Evolutionary conservation across 257 asterid species (phyloP), one percentile per base, ranked within the genome.

Genomic region (Solanum acaule): DNA sequence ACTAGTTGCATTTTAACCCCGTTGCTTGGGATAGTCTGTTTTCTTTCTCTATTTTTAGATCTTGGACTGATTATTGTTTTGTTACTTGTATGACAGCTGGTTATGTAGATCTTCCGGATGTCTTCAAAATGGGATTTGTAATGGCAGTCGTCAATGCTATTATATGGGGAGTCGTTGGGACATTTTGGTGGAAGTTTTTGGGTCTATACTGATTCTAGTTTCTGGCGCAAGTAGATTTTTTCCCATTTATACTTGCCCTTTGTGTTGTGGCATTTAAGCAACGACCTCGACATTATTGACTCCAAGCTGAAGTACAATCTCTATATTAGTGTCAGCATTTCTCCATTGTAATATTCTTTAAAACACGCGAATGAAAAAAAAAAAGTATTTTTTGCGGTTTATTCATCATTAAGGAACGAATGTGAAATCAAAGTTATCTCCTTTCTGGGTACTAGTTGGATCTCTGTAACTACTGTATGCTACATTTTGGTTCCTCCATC

Each of bases 121-220:
- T 95, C 61, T 96, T 96, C 98, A 96, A 93, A 93, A 85, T 65
- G 23, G 99, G 99, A 79, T 93, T 96, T 92, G 90, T 95, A 88
- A 95, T 95, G 96, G 98, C 99, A 38, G 29, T 92, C 12, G 79
- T 96, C n/a, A 96, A 95, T 86, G 98, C 97, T 11, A 88, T 89
- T 87, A 95, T 95, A 42, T 96, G 99, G 98, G 96, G 92, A 40
- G 92, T 92, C 2, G 95, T 93, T 0, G 98, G 99, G 44, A 89
- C 93, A 59, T 90, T 96, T 87, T 96, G 99, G 98, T 96, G 98
- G 99, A 96, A 96, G 91, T 95, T 96, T 90, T 90, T 96, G 95
- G 98, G 99, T 65, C 94, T 96, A 29, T 96, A 94, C 87, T 96
- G 91, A 90, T 65, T 78, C 88, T 59, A 59, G 44, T 87, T 88